These are phyloP conservation scores for Ceratocystis huliohia DNA, from an alignment of 2,329 filamentous ascomycete species.

Conservation along the genomic window DNA sequence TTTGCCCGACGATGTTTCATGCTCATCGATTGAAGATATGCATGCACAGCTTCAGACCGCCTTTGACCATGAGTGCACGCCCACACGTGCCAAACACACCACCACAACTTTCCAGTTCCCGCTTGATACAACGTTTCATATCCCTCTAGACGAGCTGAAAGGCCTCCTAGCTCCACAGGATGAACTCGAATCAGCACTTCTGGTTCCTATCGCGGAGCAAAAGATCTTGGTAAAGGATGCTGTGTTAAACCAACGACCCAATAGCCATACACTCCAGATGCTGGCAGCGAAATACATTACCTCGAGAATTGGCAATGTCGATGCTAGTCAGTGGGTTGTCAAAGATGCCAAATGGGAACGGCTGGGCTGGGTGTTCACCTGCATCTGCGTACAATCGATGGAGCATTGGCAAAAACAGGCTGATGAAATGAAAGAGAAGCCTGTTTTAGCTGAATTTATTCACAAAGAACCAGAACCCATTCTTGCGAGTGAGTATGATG, in stretches of 20 bases:
- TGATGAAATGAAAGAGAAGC: slow-evolving; percentile 31
- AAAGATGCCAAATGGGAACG: slow-evolving; percentile 33
- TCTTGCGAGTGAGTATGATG: slow-evolving; percentile 32
- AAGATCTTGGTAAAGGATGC: slow-evolving; percentile 35
- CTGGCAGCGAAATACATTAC: slow-evolving; percentile 39
- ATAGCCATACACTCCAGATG: slow-evolving; percentile 38
- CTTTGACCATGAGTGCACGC: slow-evolving; percentile 33
- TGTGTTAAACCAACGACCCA: slow-evolving; percentile 37
- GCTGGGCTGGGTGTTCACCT: slow-evolving; percentile 43
- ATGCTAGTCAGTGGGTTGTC: slow-evolving; percentile 38
- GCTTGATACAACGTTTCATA: slow-evolving; percentile 33
- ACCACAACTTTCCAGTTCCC: slow-evolving; percentile 37
- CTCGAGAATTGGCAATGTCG: slow-evolving; percentile 32
- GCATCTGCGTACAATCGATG: slow-evolving; percentile 41
- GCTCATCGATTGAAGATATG: slow-evolving; percentile 34
- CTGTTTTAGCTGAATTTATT: slow-evolving; percentile 38
- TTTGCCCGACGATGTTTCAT: slow-evolving; percentile 19
- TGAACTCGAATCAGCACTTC: slow-evolving; percentile 25
- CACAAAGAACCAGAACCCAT: slow-evolving; percentile 35
- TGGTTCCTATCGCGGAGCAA: slow-evolving; percentile 26
- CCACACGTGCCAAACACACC: slow-evolving; percentile 39
- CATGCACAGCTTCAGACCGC: slow-evolving; percentile 33
- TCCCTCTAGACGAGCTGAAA: slow-evolving; percentile 30
- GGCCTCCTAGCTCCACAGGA: slow-evolving; percentile 29
- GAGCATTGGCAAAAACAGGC: slow-evolving; percentile 39